Evolutionary conservation across 75 land plant species (phyloP), one percentile per base, ranked within the genome.

Genomic region (Picea glauca): DNA sequence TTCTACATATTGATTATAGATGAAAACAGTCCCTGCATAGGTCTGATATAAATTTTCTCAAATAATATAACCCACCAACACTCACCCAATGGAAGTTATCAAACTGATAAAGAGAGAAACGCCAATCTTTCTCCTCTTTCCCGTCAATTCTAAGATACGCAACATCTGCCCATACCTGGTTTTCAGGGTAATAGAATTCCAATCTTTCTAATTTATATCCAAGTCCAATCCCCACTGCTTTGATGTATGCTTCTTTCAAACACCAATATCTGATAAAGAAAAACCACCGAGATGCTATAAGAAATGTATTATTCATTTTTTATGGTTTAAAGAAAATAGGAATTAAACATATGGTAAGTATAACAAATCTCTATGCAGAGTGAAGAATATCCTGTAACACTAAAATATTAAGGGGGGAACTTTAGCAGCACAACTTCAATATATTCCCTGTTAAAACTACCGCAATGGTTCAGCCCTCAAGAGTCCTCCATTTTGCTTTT

Each of bases 211-310:
- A 77, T 13, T 87, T 79, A 76, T 73, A 89, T 4, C 90, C 89
- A 38, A 96, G 57, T 33, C 99, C 99, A 82, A 84, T 83, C 12
- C 99, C 99, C 15, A 92, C 81, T 2, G 96, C 96, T 81, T 96
- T 96, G 68, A 92, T 85, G 78, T 85, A 96, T 58, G 99, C 91
- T 84, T 96, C 99, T 81, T 96, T 96, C 83, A 96, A 78, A 63
- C 89, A 90, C 99, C 99, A 96, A 64, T 82, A 89, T 83, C 99
- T 96, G 76, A 13, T 74, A 40, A 74, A 38, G 32, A n/a, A 20
- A 46, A 13, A 35, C 1, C 74, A 11, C 60, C 60, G 58, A 26
- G 62, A 13, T 32, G 32, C 33, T 72, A 20, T 31, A 12, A 72
- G 4, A 11, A 72, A 23, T 30, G 35, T 30, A 72, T 30, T 32